phyloP scores from a whole-genome alignment of 257 asterid genomes.

The Primulina eburnea region DNA sequence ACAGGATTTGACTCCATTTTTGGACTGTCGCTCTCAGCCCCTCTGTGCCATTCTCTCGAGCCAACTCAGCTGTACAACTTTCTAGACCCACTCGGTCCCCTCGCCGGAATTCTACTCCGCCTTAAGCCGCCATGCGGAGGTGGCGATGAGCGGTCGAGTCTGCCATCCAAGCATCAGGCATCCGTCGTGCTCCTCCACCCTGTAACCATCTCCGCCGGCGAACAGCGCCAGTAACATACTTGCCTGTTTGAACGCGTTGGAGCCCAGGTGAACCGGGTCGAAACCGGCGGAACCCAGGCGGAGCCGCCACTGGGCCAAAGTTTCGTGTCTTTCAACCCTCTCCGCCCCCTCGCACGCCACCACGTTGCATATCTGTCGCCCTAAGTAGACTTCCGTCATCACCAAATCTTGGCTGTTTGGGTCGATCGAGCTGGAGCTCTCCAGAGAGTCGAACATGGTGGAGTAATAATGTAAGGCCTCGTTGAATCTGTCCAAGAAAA shows the following conservation, averaged over 20 bases:
- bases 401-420: slow-evolving; percentile 47
- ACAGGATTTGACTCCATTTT: slow-evolving; percentile 54
- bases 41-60: slow-evolving; percentile 21
- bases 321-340: slow-evolving; percentile 80
- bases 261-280: slow-evolving; percentile 64
- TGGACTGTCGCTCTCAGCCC: slow-evolving; percentile 45
- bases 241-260: slow-evolving; percentile 89
- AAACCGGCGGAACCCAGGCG: slow-evolving; percentile 65
- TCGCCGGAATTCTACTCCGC: slow-evolving; percentile 16
- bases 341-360: slow-evolving; percentile 81
- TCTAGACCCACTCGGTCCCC: slow-evolving; percentile 25
- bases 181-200: slow-evolving; percentile 79
- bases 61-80: slow-evolving; percentile 35
- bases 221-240: slow-evolving; percentile 70
- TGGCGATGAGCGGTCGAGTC: slow-evolving; percentile 71
- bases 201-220: slow-evolving; percentile 77
- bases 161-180: slow-evolving; percentile 91
- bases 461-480: slow-evolving; percentile 86
- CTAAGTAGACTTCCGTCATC: slow-evolving; percentile 79
- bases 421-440: slow-evolving; percentile 55
- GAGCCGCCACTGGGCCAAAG: slow-evolving; percentile 67
- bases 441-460: slow-evolving; percentile 86
- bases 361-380: slow-evolving; percentile 84
- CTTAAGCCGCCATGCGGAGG: slow-evolving; percentile 79
- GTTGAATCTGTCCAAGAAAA: slow-evolving; percentile 68